These are phyloP conservation scores for Zelopaecilomyces penicillatus DNA, from an alignment of 2,329 filamentous ascomycete genomes.

Conservation along the genomic window DNA sequence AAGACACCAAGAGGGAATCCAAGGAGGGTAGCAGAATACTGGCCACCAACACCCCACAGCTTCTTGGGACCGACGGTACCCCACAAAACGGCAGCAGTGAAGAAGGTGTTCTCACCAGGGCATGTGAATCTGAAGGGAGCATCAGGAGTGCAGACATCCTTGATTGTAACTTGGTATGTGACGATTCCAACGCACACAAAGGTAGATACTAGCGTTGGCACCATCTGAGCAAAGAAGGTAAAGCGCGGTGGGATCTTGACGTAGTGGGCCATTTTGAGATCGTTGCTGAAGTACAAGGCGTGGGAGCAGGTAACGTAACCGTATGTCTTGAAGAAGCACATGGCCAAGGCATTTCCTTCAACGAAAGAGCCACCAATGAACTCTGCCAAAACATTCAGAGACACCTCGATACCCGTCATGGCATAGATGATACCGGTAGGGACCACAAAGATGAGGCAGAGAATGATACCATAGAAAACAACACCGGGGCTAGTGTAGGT, in stretches of 20 bases:
- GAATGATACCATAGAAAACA: slow-evolving; percentile 33
- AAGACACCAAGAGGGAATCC: slow-evolving; percentile 31
- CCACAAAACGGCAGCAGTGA: slow-evolving; percentile 31
- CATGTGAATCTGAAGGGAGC: slow-evolving; percentile 2
- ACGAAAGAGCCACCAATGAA: slow-evolving; percentile 37
- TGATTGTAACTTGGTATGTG: slow-evolving; percentile 19
- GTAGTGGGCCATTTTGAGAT: slow-evolving; percentile 32
- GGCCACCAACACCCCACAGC: slow-evolving; percentile 25
- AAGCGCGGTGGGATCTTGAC: slow-evolving; percentile 35
- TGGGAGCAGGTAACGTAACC: slow-evolving; percentile 29
- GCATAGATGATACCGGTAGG: slow-evolving; percentile 36
- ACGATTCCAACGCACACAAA: slow-evolving; percentile 4
- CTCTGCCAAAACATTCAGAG: slow-evolving; percentile 39
- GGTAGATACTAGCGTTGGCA: slow-evolving; percentile 25
- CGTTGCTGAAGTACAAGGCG: slow-evolving; percentile 32
- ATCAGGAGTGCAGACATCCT: slow-evolving; percentile 26
- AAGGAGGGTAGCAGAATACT: slow-evolving; percentile 25
- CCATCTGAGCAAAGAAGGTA: slow-evolving; percentile 27
- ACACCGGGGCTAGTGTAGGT: slow-evolving; percentile 33
- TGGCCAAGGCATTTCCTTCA: slow-evolving; percentile 35
- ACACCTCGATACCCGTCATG: slow-evolving; percentile 33
- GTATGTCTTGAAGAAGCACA: slow-evolving; percentile 39
- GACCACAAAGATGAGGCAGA: slow-evolving; percentile 34
- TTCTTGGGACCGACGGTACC: slow-evolving; percentile 29
- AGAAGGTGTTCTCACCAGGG: slow-evolving; percentile 3